A percentile compares a stretch with the other conserved stretches of the same genome.
phyloP scores from a whole-genome alignment of 1,139 yeast genomes.

The Geotrichum aggregatum region DNA sequence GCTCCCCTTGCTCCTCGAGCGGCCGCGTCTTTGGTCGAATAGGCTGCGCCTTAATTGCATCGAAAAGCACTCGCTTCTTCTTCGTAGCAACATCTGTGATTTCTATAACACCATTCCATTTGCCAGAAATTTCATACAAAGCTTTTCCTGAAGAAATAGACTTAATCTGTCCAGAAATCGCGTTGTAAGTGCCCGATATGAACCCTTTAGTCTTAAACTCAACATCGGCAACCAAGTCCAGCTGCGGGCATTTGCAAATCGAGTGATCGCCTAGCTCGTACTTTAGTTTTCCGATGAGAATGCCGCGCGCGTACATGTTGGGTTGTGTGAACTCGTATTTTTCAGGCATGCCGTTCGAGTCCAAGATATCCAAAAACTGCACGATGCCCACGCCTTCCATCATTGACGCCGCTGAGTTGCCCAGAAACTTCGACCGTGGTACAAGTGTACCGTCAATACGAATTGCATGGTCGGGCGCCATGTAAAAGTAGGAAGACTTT shows the following conservation, averaged over 20 bases:
- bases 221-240: conserved; percentile 67
- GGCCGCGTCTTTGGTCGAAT: conserved; percentile 70
- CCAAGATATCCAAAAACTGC: conserved; percentile 57
- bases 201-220: conserved; percentile 95
- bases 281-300: conserved; percentile 81
- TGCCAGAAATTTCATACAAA: conserved; percentile 69
- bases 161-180: conserved; percentile 70
- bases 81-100: conserved; percentile 48
- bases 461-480: conserved; percentile 74
- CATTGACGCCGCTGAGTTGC: conserved; percentile 93
- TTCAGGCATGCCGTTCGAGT: conserved; percentile 49
- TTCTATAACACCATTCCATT: conserved; percentile 87
- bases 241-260: conserved; percentile 59
- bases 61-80: conserved; percentile 55
- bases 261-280: conserved; percentile 91
- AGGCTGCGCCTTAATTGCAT: conserved; percentile 53
- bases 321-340: conserved; percentile 86
- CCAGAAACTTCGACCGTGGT: conserved; percentile 86
- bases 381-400: conserved; percentile 88
- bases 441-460: conserved; percentile 84
- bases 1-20: conserved; percentile 67
- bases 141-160: conserved; percentile 51
- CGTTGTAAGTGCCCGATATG: conserved; percentile 87
- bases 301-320: conserved; percentile 89
- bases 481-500: conserved; percentile 85